Evolutionary conservation across 768 basidiomycete species (phyloP).

Genomic region (Tulasnella sp.): DNA sequence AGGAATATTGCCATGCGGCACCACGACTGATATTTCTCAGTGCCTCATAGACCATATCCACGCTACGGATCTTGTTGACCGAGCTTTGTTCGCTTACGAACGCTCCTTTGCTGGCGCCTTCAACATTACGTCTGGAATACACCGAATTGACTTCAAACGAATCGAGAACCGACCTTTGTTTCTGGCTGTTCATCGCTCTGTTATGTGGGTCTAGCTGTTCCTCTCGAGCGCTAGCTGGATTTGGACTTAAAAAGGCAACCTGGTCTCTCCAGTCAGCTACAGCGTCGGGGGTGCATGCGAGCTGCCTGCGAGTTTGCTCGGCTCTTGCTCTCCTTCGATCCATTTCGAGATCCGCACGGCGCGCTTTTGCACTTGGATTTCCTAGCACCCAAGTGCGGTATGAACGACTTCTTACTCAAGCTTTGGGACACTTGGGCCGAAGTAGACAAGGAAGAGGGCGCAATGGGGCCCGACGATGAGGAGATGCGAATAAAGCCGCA

Average conservation of each 20-base stretch:
- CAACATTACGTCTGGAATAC: slow-evolving; percentile 68
- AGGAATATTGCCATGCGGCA: background rate
- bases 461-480: slow-evolving; percentile 1
- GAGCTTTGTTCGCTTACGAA: slow-evolving; percentile 90
- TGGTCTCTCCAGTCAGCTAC: slow-evolving; percentile 48
- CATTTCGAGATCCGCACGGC: slow-evolving; percentile 82
- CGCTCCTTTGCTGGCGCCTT: slow-evolving; percentile 79
- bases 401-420: slow-evolving; percentile 71
- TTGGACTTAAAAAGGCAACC: background rate
- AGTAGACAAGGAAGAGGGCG: background rate
- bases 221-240: background rate
- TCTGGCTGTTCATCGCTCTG: slow-evolving; percentile 72
- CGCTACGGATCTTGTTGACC: slow-evolving; percentile 79
- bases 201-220: slow-evolving; percentile 38
- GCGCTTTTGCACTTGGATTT: slow-evolving; percentile 74
- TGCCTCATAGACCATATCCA: slow-evolving; percentile 54
- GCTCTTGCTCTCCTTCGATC: slow-evolving; percentile 76
- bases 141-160: slow-evolving; percentile 77
- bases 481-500: slow-evolving; percentile 33
- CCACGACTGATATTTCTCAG: background rate
- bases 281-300: slow-evolving; percentile 77
- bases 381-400: slow-evolving; percentile 68
- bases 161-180: slow-evolving; percentile 93
- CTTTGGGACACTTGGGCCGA: slow-evolving; percentile 34
- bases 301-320: slow-evolving; percentile 87